A percentile compares a stretch with the other conserved stretches of the same genome.
Evolutionary conservation across 352 stramenopile species (phyloP).

Genomic region (Elongisporangium prolatum): DNA sequence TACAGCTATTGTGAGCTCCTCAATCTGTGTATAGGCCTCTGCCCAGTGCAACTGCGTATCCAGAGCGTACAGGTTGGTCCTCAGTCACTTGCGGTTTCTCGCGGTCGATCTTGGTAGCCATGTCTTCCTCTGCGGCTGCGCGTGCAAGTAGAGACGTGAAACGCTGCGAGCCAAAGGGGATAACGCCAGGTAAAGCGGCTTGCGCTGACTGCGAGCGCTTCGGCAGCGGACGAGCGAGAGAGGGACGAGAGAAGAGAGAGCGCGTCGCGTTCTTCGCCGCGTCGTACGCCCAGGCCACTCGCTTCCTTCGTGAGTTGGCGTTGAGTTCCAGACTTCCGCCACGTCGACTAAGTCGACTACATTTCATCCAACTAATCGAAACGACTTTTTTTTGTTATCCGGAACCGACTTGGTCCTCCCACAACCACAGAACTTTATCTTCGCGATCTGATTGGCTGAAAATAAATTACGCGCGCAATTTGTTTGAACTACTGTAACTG

Average conservation of each 20-base stretch:
- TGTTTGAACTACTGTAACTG: too few relatives aligned
- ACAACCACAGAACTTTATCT: neutral
- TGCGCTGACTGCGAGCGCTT: neutral
- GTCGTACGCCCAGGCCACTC: neutral
- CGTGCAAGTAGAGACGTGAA: neutral
- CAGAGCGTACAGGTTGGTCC: constrained; percentile 44
- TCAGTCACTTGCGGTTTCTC: constrained; percentile 67
- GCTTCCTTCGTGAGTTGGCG: neutral
- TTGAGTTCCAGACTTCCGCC: neutral
- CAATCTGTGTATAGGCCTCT: neutral
- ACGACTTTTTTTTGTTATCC: neutral
- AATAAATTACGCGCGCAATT: neutral
- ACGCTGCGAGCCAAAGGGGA: neutral
- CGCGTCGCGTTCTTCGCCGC: neutral
- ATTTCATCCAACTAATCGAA: neutral
- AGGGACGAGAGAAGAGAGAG: neutral
- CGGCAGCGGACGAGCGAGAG: neutral
- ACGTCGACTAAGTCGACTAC: neutral
- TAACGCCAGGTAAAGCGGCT: neutral
- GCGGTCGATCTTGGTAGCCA: constrained; percentile 71
- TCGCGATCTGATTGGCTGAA: neutral
- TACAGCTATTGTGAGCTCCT: neutral
- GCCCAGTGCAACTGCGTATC: neutral
- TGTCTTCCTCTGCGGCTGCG: constrained; percentile 10
- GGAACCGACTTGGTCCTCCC: neutral